Evolutionary conservation across 2,329 filamentous ascomycete genomes (phyloP).

Genomic region (Aureobasidium sp.): DNA sequence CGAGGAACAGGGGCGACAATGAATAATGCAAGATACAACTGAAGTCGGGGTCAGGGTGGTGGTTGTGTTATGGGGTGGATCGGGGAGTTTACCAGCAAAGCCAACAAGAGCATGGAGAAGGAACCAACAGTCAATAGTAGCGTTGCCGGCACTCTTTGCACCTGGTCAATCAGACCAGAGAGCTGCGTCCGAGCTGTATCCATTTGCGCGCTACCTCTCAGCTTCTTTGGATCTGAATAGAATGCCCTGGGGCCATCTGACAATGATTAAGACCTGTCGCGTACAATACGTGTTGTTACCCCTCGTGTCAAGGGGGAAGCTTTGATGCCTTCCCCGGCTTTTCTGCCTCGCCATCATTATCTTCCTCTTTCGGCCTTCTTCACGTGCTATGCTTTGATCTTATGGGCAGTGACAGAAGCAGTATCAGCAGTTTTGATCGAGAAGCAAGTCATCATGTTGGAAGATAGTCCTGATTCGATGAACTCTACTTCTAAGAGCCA

Average conservation of each 20-base stretch:
- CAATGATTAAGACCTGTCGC: neutral
- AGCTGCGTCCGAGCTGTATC: neutral
- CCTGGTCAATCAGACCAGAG: neutral
- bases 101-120: constrained; percentile 22
- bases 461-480: too few relatives aligned
- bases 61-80: neutral
- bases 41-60: neutral
- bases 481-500: too few relatives aligned
- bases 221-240: neutral
- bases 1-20: constrained; percentile 77
- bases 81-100: constrained; percentile 22
- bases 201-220: constrained; percentile 9
- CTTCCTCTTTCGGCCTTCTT: neutral
- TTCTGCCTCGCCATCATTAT: neutral
- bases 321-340: constrained; percentile 1
- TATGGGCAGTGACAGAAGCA: too few relatives aligned
- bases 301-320: constrained; percentile 5
- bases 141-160: constrained; percentile 2
- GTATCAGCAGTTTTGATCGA: too few relatives aligned
- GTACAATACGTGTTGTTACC: constrained; percentile 2
- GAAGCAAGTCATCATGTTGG: too few relatives aligned
- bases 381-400: too few relatives aligned
- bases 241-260: constrained; percentile 1
- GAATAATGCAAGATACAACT: constrained; percentile 48
- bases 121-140: constrained; percentile 6